These are phyloP conservation scores for Acanthamoeba castellanii DNA, from an alignment of 208 protist species.

Conservation along the genomic window DNA sequence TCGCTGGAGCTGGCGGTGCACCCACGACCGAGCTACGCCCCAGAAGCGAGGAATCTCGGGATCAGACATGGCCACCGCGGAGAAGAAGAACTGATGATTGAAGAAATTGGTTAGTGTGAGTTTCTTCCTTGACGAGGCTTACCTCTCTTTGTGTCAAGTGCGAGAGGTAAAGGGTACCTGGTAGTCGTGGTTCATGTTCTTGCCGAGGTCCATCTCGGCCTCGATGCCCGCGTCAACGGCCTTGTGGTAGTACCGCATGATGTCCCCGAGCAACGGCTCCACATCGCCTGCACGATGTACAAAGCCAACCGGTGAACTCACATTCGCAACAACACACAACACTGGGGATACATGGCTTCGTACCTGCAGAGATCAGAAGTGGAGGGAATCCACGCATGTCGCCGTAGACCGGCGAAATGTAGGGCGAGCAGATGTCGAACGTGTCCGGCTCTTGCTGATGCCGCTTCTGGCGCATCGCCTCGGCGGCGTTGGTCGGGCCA, in stretches of 20 bases:
- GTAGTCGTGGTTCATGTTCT: constrained; percentile 68
- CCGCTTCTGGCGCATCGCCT: neutral
- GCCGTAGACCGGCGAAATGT: constrained; percentile 10
- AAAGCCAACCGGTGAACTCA: neutral
- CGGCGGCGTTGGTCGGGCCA: neutral
- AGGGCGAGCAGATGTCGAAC: constrained; percentile 42
- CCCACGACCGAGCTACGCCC: neutral
- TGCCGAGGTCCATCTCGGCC: neutral
- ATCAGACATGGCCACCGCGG: neutral
- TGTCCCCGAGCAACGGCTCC: constrained; percentile 40
- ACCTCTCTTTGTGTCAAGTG: neutral
- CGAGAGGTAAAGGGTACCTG: neutral
- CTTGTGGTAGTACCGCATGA: constrained; percentile 43
- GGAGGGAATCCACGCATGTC: constrained; percentile 41
- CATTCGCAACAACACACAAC: neutral
- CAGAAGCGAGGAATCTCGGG: constrained; percentile 11
- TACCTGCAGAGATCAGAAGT: neutral
- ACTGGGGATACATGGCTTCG: neutral
- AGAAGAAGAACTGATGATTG: neutral
- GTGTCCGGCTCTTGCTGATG: neutral
- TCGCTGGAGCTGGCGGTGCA: neutral
- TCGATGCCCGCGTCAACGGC: neutral
- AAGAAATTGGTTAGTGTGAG: too few relatives aligned
- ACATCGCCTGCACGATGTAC: neutral
- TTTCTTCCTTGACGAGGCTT: too few relatives aligned